Base-by-base conservation (phyloP, 106 monocot species). In the Acorus gramineus region DNA sequence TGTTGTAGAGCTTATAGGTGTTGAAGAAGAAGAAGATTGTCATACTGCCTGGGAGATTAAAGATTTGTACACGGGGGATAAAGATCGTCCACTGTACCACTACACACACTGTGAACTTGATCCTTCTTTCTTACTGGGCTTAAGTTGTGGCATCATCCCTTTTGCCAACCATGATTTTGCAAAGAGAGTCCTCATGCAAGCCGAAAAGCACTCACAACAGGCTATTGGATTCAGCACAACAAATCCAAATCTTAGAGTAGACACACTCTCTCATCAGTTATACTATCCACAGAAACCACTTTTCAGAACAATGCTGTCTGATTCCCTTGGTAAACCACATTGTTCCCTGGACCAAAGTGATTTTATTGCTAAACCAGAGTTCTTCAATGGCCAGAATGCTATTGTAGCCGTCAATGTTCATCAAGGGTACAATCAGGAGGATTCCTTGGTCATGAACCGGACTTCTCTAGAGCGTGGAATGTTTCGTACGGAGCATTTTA, bases 381-480 rank as follows among this genome's bases (percentile, higher is more conserved):
- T 81, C 69, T 98, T 81, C 77, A 98, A 98, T 76, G 98, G 98
- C 5, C 98, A 98, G 56, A 89, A 87, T 82, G 98, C 98, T 66
- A 89, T 98, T 62, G 91, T 98, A 11, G 92, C 98, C 10, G 98
- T 98, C 10, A 98, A 98, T 72, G 88, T 92, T 66, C 98, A 98
- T 62, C 87, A 83, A 57, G 98, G 98, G 7, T 98, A 83, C 71
- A 98, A 98, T 57, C 98, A 98, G 68, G 98, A 98, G 67, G 92
- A 98, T 77, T 98, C 98, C 5, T 71, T 98, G 65, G 98, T 98
- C 8, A 85, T 98, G 81, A 98, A 89, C 69, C 70, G 64, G 62
- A 66, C 87, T 44, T 92, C 98, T 43, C 62, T 92, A 43, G 83
- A 98, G 52, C 71, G 98, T 48, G 98, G 92, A 5, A 84, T 98